Conservation (phyloP, 495 filamentous ascomycete species). For the Neurospora sp. region DNA sequence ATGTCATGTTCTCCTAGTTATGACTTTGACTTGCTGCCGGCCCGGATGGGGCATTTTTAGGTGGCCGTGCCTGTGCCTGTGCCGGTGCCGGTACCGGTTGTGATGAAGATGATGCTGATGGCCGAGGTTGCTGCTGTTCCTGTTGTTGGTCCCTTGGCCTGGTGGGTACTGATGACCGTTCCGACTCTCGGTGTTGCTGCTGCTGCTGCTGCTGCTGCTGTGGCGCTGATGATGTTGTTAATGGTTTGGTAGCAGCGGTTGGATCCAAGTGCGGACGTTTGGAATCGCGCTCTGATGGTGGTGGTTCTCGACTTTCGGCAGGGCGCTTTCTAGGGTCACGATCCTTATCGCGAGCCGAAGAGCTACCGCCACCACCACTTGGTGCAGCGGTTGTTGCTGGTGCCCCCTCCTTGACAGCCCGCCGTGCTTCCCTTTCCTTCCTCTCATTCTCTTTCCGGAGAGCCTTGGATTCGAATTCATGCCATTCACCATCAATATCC, state of each 20-base stretch:
- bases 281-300: constrained; percentile 20
- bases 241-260: constrained; percentile 1
- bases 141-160: neutral
- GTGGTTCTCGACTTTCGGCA: constrained; percentile 22
- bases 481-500: constrained; percentile 89
- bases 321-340: constrained; percentile 30
- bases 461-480: constrained; percentile 97
- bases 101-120: neutral
- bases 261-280: constrained; percentile 34
- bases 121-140: neutral
- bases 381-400: neutral
- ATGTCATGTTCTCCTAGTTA: neutral
- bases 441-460: constrained; percentile 82
- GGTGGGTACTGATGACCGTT: neutral
- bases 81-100: neutral
- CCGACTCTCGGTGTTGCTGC: neutral
- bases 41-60: neutral
- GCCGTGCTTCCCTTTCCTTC: constrained; percentile 62
- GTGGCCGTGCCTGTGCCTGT: neutral
- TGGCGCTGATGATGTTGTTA: constrained; percentile 1
- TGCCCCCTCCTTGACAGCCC: constrained; percentile 39
- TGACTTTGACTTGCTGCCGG: neutral
- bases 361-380: constrained; percentile 38
- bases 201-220: neutral
- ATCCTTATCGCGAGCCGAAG: constrained; percentile 35